Conservation (phyloP, 176 grass and related monocot genomes). For the Alloteropsis semialata region DNA sequence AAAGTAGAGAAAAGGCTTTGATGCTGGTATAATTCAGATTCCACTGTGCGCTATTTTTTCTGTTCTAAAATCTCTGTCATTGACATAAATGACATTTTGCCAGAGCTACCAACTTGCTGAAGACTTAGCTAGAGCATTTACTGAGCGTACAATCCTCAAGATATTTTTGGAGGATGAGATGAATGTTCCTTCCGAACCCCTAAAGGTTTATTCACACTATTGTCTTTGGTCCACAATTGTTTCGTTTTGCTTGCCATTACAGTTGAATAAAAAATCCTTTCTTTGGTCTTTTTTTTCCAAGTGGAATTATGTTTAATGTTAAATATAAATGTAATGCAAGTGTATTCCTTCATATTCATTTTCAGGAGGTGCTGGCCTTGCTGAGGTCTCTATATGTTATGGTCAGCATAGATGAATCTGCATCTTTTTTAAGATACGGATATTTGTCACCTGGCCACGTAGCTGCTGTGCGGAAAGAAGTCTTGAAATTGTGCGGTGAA, state of each 20-base stretch:
- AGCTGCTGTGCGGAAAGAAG: constrained; percentile 68
- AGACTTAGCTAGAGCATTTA: constrained; percentile 92
- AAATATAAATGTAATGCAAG: not conserved
- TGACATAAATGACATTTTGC: constrained; percentile 13
- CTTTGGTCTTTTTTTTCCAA: not conserved
- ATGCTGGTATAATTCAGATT: constrained; percentile 63
- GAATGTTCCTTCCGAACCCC: constrained; percentile 39
- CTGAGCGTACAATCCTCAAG: constrained; percentile 71
- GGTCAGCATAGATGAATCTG: constrained; percentile 79
- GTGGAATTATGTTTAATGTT: not conserved
- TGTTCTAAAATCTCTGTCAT: not conserved
- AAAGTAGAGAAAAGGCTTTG: constrained; percentile 78
- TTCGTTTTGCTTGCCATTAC: not conserved
- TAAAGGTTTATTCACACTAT: constrained; percentile 59
- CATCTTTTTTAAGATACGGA: constrained; percentile 83
- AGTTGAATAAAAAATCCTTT: not conserved
- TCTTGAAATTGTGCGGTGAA: constrained; percentile 63
- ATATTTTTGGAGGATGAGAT: constrained; percentile 76
- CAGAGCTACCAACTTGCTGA: constrained; percentile 93
- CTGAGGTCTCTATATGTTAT: constrained; percentile 84
- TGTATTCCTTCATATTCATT: constrained; percentile 7
- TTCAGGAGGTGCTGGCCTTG: constrained; percentile 78
- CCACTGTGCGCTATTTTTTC: not conserved
- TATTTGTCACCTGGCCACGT: constrained; percentile 66
- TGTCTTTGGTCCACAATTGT: not conserved